Conservation (phyloP, 257 asterid genomes). For the Solanum virginianum region DNA sequence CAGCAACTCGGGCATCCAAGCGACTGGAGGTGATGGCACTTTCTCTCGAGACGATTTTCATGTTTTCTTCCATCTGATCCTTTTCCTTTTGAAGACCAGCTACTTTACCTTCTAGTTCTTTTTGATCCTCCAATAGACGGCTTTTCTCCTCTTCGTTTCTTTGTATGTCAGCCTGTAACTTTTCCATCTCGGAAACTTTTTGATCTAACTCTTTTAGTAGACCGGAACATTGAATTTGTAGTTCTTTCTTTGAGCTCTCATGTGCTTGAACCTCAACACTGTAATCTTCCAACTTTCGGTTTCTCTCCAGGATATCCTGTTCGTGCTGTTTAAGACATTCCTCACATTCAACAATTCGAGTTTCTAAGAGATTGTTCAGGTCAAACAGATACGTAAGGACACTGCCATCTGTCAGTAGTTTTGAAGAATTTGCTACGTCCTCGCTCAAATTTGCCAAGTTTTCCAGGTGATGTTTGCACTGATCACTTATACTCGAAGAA, state of each 20-base stretch:
- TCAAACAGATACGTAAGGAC: slow-evolving; percentile 27
- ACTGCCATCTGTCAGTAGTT: slow-evolving; percentile 4
- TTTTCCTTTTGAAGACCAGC: slow-evolving; percentile 24
- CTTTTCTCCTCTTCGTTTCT: slow-evolving; percentile 16
- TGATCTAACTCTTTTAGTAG: slow-evolving; percentile 29
- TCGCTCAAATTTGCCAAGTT: slow-evolving; percentile 12
- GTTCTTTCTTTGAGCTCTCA: slow-evolving; percentile 23
- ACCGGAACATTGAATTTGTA: slow-evolving; percentile 22
- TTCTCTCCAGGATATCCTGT: slow-evolving; percentile 27
- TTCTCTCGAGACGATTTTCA: slow-evolving; percentile 15
- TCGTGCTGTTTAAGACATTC: slow-evolving; percentile 15
- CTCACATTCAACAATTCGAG: slow-evolving; percentile 28
- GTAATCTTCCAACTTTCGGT: slow-evolving; percentile 25
- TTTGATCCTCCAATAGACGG: slow-evolving; percentile 9
- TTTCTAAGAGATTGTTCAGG: slow-evolving; percentile 54
- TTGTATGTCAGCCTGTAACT: slow-evolving; percentile 20
- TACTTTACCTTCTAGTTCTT: slow-evolving; percentile 28
- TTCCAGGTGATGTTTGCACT: slow-evolving; percentile 7
- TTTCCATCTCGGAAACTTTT: slow-evolving; percentile 15
- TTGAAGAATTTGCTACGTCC: slow-evolving; percentile 1
- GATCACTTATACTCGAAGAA: slow-evolving; percentile 12
- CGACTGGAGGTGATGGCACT: slow-evolving; percentile 13
- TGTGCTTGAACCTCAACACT: slow-evolving; percentile 24
- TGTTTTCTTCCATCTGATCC: slow-evolving; percentile 23
- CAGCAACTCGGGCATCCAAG: slow-evolving; percentile 19